Evolutionary conservation across 2,329 filamentous ascomycete genomes (phyloP), one percentile per base, ranked within the genome.

Genomic region (Penicillium frequentans): DNA sequence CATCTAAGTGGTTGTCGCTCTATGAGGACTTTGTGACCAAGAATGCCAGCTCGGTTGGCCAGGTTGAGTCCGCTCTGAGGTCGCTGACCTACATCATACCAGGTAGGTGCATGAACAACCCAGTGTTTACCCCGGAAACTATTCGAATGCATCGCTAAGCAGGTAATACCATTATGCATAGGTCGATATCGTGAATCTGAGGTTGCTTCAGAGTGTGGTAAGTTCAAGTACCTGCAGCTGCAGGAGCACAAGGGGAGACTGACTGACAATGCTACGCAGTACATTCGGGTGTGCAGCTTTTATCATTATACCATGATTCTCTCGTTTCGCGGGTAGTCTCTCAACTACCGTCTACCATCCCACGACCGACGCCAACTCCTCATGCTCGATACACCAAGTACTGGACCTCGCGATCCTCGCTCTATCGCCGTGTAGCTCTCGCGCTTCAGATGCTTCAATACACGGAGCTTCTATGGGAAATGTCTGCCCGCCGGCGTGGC

Each of bases 51-150:
- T 91, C 96, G 58, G 92, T 99, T 52, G 91, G 91, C 49, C 93
- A 96, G 79, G 93, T 99, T 62, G 95, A 99, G 79, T 96, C 91
- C 61, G 91, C 92, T 14, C 79, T 99, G 70, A 87, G 95, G 39
- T 96, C 92, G 27, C 79, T 99, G 63, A 97, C 93, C 48, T 99
- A 99, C 74, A 92, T 99, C 64, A 95, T 98, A 49, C 95, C 93
- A 56, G 93, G 90, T 73, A 48, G 54, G 61, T 47, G 35, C 16
- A 43, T 19, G 14, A 52, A 24, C 51, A 23, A 19, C 11, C 14
- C 29, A 13, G n/a, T 31, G 5, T 3, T 19, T n/a, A 7, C 27
- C 19, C n/a, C n/a, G 8, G 2, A 47, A 10, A 9, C 13, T 11
- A 21, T 23, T 10, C 51, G 6, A 47, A 29, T 21, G 9, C 46